These are phyloP conservation scores for Erucastrum elatum DNA, from an alignment of 345 rosid species.

Conservation along the genomic window DNA sequence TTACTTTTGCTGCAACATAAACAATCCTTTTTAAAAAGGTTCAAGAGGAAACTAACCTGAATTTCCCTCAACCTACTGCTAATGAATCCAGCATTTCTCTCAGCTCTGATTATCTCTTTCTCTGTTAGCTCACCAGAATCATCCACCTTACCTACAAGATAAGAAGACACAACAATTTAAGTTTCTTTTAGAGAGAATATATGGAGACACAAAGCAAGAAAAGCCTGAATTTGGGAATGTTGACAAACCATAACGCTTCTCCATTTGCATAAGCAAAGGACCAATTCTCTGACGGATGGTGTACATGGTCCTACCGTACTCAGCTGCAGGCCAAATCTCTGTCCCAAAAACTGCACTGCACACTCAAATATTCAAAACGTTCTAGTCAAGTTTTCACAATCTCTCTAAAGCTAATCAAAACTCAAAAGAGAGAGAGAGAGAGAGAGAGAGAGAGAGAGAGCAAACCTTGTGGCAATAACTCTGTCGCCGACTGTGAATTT, in stretches of 20 bases:
- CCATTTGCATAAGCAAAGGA: conserved; percentile 87
- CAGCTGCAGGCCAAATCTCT: conserved; percentile 98
- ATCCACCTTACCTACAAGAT: conserved; percentile 63
- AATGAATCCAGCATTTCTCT: conserved; percentile 86
- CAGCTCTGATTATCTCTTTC: conserved; percentile 91
- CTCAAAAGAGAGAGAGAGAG: background rate
- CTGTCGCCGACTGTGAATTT: conserved; percentile 80
- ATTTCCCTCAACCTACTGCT: conserved; percentile 85
- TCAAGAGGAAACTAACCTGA: conserved; percentile 56
- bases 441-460: background rate
- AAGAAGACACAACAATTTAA: conserved; percentile 3
- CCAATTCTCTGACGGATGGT: conserved; percentile 93
- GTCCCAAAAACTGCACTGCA: conserved; percentile 99
- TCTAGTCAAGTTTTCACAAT: too few relatives aligned
- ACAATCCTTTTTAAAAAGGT: background rate
- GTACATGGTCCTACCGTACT: conserved; percentile 97
- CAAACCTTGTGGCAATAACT: conserved; percentile 93
- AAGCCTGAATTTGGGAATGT: background rate
- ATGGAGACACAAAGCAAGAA: background rate
- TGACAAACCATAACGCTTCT: conserved; percentile 75
- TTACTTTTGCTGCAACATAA: conserved; percentile 4
- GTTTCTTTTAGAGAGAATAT: background rate
- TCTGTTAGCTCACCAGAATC: conserved; percentile 73
- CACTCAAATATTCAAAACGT: conserved; percentile 37
- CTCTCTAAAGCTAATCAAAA: too few relatives aligned